Base-by-base conservation (phyloP, 2,329 filamentous ascomycete genomes). In the Arthroderma sp. region DNA sequence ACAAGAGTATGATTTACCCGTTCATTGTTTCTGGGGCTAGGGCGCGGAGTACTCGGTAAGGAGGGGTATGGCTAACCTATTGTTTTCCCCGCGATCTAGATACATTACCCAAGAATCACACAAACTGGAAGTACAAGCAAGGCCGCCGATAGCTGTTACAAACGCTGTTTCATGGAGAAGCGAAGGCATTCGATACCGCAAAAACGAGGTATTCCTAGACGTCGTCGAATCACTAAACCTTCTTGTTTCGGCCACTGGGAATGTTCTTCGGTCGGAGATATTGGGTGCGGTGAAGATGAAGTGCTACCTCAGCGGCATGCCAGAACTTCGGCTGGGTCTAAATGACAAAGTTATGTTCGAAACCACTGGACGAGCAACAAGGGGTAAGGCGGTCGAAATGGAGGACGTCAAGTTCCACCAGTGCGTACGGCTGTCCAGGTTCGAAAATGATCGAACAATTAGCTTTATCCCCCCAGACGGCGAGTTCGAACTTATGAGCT, bases 311-410 rank as follows among this genome's bases (percentile, higher is more conserved):
- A 95, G 89, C 51, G 93, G 93, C 59, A 98, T 98, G 93, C 93
- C 93, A 9, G 93, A 98, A 75, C 75, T 98, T 67, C 86, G 93
- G 28, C 75, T 98, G 54, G 93, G 93, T 3, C 76, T 98, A 69
- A 98, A 98, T 76, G 93, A 98, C 78, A 98, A 98, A 76, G 93
- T 89, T 72, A 98, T 98, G 93, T 98, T 98, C 68, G 93, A 98
- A 76, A 95, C 90, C 2, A 98, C 93, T 0, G 93, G 93, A 28
- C 82, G 93, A 61, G 89, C 91, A 15, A 97, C 91, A 41, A 79
- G 93, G 67, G 93, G 93, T 60, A 98, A 98, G 75, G 88, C 93
- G 8, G 93, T 98, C 62, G 93, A 98, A 76, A 98, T 98, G 93
- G 93, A 98, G 69, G 93, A 98, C 66, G 93, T 98, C 73, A 98